phyloP scores from a whole-genome alignment of 2,329 filamentous ascomycete species.

The Aureobasidium sp. region DNA sequence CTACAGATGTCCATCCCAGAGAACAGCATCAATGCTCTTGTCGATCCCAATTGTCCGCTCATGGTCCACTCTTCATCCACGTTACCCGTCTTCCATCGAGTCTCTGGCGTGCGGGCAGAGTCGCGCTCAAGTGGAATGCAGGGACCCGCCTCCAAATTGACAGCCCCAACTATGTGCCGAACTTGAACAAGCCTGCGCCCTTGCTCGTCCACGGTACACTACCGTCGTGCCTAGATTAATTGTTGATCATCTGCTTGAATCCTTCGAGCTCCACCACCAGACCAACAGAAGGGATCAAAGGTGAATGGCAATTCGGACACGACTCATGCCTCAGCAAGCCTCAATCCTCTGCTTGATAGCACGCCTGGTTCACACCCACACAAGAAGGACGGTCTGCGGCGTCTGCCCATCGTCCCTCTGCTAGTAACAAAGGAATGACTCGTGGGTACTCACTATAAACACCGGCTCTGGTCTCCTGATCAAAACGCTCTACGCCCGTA shows the following conservation, averaged over 20 bases:
- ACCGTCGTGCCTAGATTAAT: not conserved
- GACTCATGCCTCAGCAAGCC: not conserved
- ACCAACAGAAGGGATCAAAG: not conserved
- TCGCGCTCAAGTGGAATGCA: not conserved
- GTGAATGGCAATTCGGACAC: too few species aligned
- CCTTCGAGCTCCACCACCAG: not conserved
- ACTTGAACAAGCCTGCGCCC: not conserved
- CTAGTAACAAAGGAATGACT: not conserved
- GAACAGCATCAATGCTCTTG: not conserved
- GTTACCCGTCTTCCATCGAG: not conserved
- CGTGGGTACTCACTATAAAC: not conserved
- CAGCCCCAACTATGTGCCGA: not conserved
- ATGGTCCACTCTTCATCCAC: too few species aligned
- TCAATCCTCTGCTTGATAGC: not conserved
- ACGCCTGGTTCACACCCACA: not conserved
- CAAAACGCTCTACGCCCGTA: not conserved
- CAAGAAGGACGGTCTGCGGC: not conserved
- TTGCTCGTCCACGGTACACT: not conserved
- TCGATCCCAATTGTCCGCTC: not conserved
- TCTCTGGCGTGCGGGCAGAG: not conserved
- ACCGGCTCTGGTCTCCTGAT: not conserved
- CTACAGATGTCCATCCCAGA: not conserved
- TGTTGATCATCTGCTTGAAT: not conserved
- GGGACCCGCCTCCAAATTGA: not conserved
- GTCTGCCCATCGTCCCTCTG: not conserved